Evolutionary conservation across 495 filamentous ascomycete species (phyloP).

Genomic region (Xylaria telfairii): DNA sequence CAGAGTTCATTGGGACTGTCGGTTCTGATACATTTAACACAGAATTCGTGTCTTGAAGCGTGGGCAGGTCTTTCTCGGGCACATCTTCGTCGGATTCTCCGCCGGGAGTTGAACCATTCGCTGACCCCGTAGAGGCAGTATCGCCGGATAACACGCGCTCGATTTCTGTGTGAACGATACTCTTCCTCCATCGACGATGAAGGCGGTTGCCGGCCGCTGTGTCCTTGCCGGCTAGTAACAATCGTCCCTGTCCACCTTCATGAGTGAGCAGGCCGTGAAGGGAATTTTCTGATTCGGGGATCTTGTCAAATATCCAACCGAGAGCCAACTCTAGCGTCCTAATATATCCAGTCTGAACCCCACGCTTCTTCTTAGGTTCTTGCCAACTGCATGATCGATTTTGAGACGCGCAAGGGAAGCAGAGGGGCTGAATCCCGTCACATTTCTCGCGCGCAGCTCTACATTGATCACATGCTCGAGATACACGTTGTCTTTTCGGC

Average conservation of each 20-base stretch:
- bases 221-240: constrained; percentile 52
- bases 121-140: constrained; percentile 32
- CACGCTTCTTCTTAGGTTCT: constrained; percentile 73
- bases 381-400: constrained; percentile 70
- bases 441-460: constrained; percentile 70
- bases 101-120: constrained; percentile 35
- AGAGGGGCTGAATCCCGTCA: constrained; percentile 67
- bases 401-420: constrained; percentile 67
- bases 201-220: constrained; percentile 57
- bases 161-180: constrained; percentile 58
- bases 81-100: constrained; percentile 46
- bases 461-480: constrained; percentile 72
- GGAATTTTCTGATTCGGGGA: constrained; percentile 39
- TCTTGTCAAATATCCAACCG: constrained; percentile 44
- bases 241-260: constrained; percentile 31
- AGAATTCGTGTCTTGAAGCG: constrained; percentile 7
- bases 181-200: constrained; percentile 64
- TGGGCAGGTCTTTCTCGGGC: constrained; percentile 36
- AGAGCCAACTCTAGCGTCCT: constrained; percentile 61
- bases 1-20: constrained; percentile 24
- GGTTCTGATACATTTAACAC: neutral
- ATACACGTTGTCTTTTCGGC: constrained; percentile 66
- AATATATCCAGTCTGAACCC: constrained; percentile 69
- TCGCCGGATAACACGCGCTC: constrained; percentile 59
- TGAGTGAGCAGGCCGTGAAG: constrained; percentile 39